These are phyloP conservation scores for Globisporangium heterothallicum DNA, from an alignment of 352 stramenopile genomes.

Conservation along the genomic window DNA sequence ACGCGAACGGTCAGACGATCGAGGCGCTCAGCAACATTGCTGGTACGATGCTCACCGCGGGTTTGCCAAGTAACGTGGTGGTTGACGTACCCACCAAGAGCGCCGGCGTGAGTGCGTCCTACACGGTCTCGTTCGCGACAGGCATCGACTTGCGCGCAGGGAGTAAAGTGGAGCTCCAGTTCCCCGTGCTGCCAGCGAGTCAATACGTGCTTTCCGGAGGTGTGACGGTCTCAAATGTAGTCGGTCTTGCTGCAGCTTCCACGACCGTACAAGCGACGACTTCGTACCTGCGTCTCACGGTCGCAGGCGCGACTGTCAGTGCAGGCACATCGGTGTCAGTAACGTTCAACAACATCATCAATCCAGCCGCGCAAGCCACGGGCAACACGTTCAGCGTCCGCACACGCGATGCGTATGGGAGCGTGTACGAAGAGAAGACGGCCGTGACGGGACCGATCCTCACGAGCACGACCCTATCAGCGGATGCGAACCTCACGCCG, in stretches of 20 bases:
- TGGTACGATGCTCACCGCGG: slow-evolving; percentile 24
- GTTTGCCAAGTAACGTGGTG: slow-evolving; percentile 17
- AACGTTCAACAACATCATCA: slow-evolving; percentile 45
- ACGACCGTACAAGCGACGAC: slow-evolving; percentile 21
- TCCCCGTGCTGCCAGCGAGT: slow-evolving; percentile 34
- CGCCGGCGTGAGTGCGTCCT: slow-evolving; percentile 26
- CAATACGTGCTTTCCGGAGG: slow-evolving; percentile 27
- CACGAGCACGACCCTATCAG: slow-evolving; percentile 20
- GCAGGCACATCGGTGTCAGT: slow-evolving; percentile 25
- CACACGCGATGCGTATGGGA: slow-evolving; percentile 29
- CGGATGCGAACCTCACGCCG: slow-evolving; percentile 29
- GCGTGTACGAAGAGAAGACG: slow-evolving; percentile 36
- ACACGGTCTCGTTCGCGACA: slow-evolving; percentile 41
- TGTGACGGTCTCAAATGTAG: slow-evolving; percentile 20
- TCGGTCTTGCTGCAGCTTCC: slow-evolving; percentile 24
- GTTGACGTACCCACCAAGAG: slow-evolving; percentile 22
- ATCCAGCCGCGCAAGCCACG: slow-evolving; percentile 33
- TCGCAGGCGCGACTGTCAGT: slow-evolving; percentile 24
- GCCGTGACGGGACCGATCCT: slow-evolving; percentile 21
- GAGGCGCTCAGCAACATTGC: slow-evolving; percentile 29
- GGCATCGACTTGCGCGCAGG: slow-evolving; percentile 31
- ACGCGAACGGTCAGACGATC: slow-evolving; percentile 19
- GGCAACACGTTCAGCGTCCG: slow-evolving; percentile 30
- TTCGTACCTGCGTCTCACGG: slow-evolving; percentile 29
- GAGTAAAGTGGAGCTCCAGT: slow-evolving; percentile 36